Evolutionary conservation across 139 green algal genomes (phyloP), one percentile per base, ranked within the genome.

Genomic region (Pseudopediastrum boryanum): DNA sequence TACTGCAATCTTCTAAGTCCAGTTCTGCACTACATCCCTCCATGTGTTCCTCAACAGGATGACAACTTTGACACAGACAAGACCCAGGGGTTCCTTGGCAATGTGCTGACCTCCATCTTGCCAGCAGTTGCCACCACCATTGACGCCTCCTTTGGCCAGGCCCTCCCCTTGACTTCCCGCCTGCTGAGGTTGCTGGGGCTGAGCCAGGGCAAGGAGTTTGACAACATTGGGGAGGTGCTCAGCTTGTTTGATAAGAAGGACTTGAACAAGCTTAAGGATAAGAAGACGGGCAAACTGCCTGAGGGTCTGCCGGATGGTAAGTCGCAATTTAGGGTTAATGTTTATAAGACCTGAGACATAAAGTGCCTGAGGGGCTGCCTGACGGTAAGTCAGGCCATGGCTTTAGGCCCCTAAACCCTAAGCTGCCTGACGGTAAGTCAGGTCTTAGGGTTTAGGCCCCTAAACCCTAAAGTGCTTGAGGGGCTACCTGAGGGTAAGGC

Each of bases 1-100:
- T n/a, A n/a, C n/a, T n/a, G n/a, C n/a, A n/a, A n/a, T n/a, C n/a
- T n/a, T n/a, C n/a, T n/a, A n/a, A n/a, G n/a, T n/a, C n/a, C n/a
- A n/a, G n/a, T n/a, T n/a, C n/a, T n/a, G n/a, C n/a, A n/a, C n/a
- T n/a, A n/a, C n/a, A n/a, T n/a, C n/a, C n/a, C n/a, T n/a, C n/a
- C n/a, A n/a, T n/a, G n/a, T n/a, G n/a, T n/a, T n/a, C n/a, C n/a
- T n/a, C n/a, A n/a, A 3, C 12, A 64, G 54, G 54, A 64, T 38
- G 54, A 64, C 54, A 36, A 64, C 54, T 64, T 64, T 38, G 54
- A 64, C 4, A 38, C 4, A 0, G 54, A 64, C 54, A 64, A 64
- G 21, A 64, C 54, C 12, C 54, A 29, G 12, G 54, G 54, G 27
- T 64, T 64, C 54, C 33, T 66, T 9, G 58, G 58, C 58, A 66